Evolutionary conservation across 352 stramenopile genomes (phyloP), one percentile per base, ranked within the genome.

Genomic region (Discostella stelligera): DNA sequence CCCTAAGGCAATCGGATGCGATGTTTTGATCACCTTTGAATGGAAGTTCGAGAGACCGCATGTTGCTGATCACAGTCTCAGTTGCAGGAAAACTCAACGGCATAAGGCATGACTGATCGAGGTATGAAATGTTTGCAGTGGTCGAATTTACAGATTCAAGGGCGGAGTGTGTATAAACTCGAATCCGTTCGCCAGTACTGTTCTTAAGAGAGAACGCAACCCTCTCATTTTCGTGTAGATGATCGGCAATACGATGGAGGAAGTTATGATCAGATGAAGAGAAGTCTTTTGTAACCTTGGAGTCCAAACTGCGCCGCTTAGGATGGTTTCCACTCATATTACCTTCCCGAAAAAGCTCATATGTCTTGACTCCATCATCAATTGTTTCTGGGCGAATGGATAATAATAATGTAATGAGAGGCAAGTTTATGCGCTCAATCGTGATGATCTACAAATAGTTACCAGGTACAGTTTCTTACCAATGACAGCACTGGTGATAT

Each of bases 201-300:
- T 96, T 96, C n/a, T 85, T 79, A 0, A 95, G 67, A 21, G 91
- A 94, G 74, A 94, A 96, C n/a, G 91, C 89, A 59, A 94, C 82
- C 39, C 90, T 80, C 71, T 93, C 84, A 27, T 89, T 71, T 44
- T 69, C 66, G 18, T 82, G 65, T 11, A 94, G 59, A n/a, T 74
- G 50, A 52, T 87, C 80, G 27, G 79, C 82, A 58, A 80, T 70
- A 50, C 93, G 80, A 56, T 95, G 91, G 16, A 85, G 49, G 20
- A 95, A 66, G 23, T 50, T 84, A 18, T 27, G 30, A 50, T 73
- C 63, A 77, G 76, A 56, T 27, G 20, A 41, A 53, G 49, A 48
- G 16, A 66, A 21, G 39, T 59, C 75, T 66, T 48, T 79, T 30
- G 53, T 11, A 30, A 48, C 54, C 18, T 23, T 58, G 46, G 32